A percentile compares a stretch with the other conserved stretches of the same genome.
Evolutionary conservation across 208 protist species (phyloP).

Genomic region (Leishmania guyanensis): DNA sequence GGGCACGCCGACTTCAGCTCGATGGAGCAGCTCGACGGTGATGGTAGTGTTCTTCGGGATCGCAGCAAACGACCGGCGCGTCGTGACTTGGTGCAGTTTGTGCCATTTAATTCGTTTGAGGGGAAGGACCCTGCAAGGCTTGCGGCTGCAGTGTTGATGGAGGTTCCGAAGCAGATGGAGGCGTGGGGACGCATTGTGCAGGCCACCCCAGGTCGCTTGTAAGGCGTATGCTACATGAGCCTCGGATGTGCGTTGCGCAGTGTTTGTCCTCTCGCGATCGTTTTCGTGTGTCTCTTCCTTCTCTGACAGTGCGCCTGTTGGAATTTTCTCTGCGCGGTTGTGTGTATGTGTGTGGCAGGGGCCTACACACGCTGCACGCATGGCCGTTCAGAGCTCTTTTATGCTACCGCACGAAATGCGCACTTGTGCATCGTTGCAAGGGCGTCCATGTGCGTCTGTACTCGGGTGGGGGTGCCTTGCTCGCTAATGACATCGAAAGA

Average conservation of each 20-base stretch:
- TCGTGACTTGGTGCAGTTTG: slow-evolving; percentile 79
- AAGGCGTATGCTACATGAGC: neutral
- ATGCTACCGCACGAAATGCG: neutral
- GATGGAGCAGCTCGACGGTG: slow-evolving; percentile 92
- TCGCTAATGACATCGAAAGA: neutral
- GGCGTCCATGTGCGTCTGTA: neutral
- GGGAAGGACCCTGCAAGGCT: slow-evolving; percentile 33
- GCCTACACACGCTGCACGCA: neutral
- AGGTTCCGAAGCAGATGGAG: slow-evolving; percentile 58
- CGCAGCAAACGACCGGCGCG: slow-evolving; percentile 4
- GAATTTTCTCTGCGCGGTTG: neutral
- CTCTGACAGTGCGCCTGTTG: neutral
- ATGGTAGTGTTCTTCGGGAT: slow-evolving; percentile 52
- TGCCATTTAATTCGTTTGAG: slow-evolving; percentile 58
- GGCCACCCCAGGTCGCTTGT: neutral
- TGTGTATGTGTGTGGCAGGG: neutral
- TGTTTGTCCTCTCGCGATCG: neutral
- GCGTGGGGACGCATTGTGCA: slow-evolving; percentile 20
- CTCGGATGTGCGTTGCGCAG: neutral
- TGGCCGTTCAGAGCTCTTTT: neutral
- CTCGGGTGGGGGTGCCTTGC: too few species aligned
- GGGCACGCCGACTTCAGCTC: slow-evolving; percentile 86
- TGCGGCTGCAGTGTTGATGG: slow-evolving; percentile 50
- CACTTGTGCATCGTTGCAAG: neutral
- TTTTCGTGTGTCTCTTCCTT: neutral